Conservation (phyloP, 345 rosid species). For the Lumnitzera littorea region DNA sequence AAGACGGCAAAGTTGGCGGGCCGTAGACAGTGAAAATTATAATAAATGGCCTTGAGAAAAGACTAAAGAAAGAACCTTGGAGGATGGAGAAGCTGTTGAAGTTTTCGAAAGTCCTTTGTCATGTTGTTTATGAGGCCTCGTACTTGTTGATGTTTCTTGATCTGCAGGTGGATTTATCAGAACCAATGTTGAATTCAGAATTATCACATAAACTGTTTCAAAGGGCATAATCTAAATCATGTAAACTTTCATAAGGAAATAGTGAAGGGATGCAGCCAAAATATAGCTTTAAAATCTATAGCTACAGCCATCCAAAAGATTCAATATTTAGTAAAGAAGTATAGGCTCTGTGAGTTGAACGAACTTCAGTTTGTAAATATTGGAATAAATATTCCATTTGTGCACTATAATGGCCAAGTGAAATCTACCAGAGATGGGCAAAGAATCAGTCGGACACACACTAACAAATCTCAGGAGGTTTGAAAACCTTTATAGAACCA, state of each 20-base stretch:
- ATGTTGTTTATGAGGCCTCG: constrained; percentile 33
- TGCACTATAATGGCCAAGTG: no score
- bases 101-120: constrained; percentile 36
- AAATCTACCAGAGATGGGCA: no score
- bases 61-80: constrained; percentile 34
- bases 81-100: constrained; percentile 24
- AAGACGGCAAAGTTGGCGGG: background rate
- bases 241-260: background rate
- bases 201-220: background rate
- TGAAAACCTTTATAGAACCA: no score
- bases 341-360: no score
- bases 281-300: no score
- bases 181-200: constrained; percentile 4
- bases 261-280: no score
- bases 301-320: no score
- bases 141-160: constrained; percentile 25
- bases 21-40: background rate
- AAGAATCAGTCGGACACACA: no score
- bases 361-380: no score
- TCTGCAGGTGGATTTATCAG: constrained; percentile 29
- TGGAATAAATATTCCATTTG: no score
- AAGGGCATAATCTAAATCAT: background rate
- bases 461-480: no score
- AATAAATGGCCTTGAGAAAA: background rate
- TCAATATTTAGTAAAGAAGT: no score